Conservation (phyloP, 2,329 filamentous ascomycete species). For the Alternaria dauci region DNA sequence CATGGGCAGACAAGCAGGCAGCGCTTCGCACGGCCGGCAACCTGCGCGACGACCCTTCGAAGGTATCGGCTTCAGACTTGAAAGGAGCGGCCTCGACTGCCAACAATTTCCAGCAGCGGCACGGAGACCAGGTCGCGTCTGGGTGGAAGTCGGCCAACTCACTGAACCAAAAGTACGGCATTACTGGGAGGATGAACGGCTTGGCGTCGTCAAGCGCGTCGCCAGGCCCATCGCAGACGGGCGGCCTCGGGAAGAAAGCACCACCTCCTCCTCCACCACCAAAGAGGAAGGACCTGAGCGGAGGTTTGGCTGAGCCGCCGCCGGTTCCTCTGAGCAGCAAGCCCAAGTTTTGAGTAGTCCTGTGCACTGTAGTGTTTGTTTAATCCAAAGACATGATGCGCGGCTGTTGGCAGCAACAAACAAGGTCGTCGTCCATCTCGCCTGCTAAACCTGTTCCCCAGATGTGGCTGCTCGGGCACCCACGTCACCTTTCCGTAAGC, state of each 20-base stretch:
- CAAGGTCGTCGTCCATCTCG: not conserved
- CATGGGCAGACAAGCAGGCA: constrained; percentile 69
- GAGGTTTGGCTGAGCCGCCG: constrained; percentile 55
- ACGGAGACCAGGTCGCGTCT: constrained; percentile 71
- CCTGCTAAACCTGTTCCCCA: not conserved
- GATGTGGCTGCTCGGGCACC: constrained; percentile 3
- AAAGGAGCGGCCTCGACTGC: constrained; percentile 67
- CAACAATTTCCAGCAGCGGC: constrained; percentile 74
- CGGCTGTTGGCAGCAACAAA: not conserved
- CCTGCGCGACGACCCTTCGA: constrained; percentile 68
- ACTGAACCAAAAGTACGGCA: constrained; percentile 69
- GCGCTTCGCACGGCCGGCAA: constrained; percentile 68
- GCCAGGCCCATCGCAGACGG: constrained; percentile 37
- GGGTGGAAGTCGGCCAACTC: constrained; percentile 66
- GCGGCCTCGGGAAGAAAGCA: constrained; percentile 59
- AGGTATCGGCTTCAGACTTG: constrained; percentile 67
- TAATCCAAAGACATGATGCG: not conserved
- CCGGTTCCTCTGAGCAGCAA: constrained; percentile 67
- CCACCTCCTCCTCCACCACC: constrained; percentile 68
- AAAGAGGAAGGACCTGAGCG: constrained; percentile 62
- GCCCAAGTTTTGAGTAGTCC: constrained; percentile 52
- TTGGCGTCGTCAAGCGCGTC: constrained; percentile 39
- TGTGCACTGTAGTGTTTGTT: not conserved
- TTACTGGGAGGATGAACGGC: constrained; percentile 60
- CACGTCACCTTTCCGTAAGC: constrained; percentile 2